Evolutionary conservation across 768 basidiomycete species (phyloP).

Genomic region (Termitomyces sp.): DNA sequence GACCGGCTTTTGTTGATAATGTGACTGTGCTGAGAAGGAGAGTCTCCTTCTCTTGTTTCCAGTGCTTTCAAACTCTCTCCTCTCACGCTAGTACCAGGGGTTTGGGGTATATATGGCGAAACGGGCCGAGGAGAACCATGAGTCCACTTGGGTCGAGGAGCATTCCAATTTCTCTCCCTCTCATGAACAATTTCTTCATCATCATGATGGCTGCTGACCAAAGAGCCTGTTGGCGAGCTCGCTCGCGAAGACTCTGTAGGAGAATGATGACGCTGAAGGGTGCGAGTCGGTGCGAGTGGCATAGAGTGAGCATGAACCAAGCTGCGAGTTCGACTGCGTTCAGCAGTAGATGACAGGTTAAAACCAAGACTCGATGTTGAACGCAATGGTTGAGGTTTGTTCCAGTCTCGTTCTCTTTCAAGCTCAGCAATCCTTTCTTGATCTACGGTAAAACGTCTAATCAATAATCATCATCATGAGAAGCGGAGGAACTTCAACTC

Average conservation of each 20-base stretch:
- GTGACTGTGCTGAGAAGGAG: slow-evolving; percentile 15
- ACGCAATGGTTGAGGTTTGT: slow-evolving; percentile 42
- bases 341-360: slow-evolving; percentile 30
- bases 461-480: neutral
- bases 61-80: slow-evolving; percentile 20
- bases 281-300: slow-evolving; percentile 20
- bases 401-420: slow-evolving; percentile 43
- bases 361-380: slow-evolving; percentile 43
- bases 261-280: slow-evolving; percentile 32
- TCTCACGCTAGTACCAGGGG: slow-evolving; percentile 4
- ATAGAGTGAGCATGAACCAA: slow-evolving; percentile 37
- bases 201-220: slow-evolving; percentile 27
- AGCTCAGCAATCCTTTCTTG: slow-evolving; percentile 32
- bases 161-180: slow-evolving; percentile 71
- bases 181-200: slow-evolving; percentile 30
- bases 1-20: neutral
- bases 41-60: slow-evolving; percentile 19
- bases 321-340: slow-evolving; percentile 24
- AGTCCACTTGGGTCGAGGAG: slow-evolving; percentile 59
- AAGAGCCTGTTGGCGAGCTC: slow-evolving; percentile 42
- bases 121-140: slow-evolving; percentile 16
- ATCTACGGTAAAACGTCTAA: slow-evolving; percentile 31
- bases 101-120: slow-evolving; percentile 16
- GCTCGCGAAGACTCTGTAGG: slow-evolving; percentile 32
- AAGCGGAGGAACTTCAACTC: slow-evolving; percentile 21